phyloP scores from a whole-genome alignment of 1,139 yeast species.

The Geotrichum australiense region DNA sequence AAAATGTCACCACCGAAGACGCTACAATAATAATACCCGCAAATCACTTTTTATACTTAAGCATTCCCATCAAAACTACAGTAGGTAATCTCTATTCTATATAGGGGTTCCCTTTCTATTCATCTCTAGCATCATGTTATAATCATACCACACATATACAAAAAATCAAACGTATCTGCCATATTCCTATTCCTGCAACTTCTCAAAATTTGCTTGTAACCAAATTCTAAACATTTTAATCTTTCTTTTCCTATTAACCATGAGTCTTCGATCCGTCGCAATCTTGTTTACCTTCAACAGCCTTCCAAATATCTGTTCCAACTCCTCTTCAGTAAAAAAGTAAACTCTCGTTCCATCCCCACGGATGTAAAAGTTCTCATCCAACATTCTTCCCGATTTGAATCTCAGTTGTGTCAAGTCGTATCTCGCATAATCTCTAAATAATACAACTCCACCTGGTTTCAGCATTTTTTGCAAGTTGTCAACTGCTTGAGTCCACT shows the following conservation, averaged over 20 bases:
- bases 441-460: constrained; percentile 86
- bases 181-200: constrained; percentile 7
- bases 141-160: too few relatives aligned
- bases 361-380: constrained; percentile 89
- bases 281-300: constrained; percentile 64
- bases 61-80: too few relatives aligned
- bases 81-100: too few relatives aligned
- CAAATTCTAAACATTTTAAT: constrained; percentile 95
- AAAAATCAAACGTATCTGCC: too few relatives aligned
- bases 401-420: constrained; percentile 94
- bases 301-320: constrained; percentile 62
- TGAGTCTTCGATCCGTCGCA: constrained; percentile 81
- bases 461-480: constrained; percentile 69
- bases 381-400: constrained; percentile 78
- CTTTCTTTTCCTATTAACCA: constrained; percentile 87
- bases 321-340: constrained; percentile 90
- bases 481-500: constrained; percentile 74
- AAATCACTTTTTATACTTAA: too few relatives aligned
- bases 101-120: too few relatives aligned
- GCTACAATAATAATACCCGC: too few relatives aligned
- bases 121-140: too few relatives aligned
- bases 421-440: constrained; percentile 93
- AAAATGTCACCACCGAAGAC: too few relatives aligned
- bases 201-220: constrained; percentile 82
- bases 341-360: constrained; percentile 98